Evolutionary conservation across 2,329 filamentous ascomycete species (phyloP), one percentile per base, ranked within the genome.

Genomic region (Thielaviopsis punctulata): DNA sequence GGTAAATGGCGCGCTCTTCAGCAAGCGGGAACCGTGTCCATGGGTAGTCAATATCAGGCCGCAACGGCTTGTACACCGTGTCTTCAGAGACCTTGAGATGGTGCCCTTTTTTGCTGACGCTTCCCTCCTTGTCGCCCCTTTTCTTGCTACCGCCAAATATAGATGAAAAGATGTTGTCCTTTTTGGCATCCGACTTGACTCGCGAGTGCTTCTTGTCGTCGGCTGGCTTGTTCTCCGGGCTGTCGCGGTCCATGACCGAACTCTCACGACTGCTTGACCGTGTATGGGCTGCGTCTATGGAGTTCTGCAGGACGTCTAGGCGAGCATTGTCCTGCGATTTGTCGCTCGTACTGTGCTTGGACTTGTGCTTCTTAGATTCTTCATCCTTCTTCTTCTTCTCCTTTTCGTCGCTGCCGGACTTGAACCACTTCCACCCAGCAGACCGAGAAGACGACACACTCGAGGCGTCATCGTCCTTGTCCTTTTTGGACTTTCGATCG

Each of bases 21-120:
- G 95, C 72, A 51, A 98, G 90, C 12, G 88, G 88, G 62, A 96
- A 98, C 44, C 92, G 76, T 1, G 88, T 92, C 86, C 92, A 98
- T 59, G 88, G 86, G 66, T 95, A 98, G 65, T 96, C 90, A 57
- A 95, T 76, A 62, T 96, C 90, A 4, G 92, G 84, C 58, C 80
- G 82, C 52, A 94, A 70, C 33, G 82, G 74, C 49, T 83, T 80
- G 57, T 79, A 79, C 1, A 75, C 71, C 12, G 82, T 82, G 43
- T 95, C 88, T 2, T 90, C 89, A 0, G 89, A 94, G 7, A 86
- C 69, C 5, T 82, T 79, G 51, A 87, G 79, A 47, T 83, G 78
- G 58, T 82, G 79, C 30, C 72, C 75, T 66, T 89, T 93, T 68
- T 86, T 89, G 13, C 39, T 41, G 23, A 50, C 18, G 30, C 76